Conservation (phyloP, 225 moss, liverwort and hornwort species). For the Neckera pumila region DNA sequence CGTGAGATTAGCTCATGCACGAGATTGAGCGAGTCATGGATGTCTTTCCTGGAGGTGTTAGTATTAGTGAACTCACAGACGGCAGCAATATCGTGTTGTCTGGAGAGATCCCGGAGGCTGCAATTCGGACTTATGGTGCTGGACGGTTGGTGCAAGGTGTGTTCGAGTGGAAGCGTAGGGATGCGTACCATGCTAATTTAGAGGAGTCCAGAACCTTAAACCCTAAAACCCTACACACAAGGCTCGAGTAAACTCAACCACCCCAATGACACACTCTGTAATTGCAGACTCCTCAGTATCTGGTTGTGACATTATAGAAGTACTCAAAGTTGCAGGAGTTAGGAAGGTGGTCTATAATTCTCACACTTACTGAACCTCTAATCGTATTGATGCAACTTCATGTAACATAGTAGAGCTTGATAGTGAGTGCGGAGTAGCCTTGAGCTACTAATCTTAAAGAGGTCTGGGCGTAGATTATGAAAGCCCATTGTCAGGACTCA, state of each 20-base stretch:
- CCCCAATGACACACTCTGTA: neutral
- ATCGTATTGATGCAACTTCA: neutral
- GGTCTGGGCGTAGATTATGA: neutral
- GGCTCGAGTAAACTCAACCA: neutral
- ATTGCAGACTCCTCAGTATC: neutral
- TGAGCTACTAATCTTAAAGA: neutral
- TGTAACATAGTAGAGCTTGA: neutral
- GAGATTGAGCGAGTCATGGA: neutral
- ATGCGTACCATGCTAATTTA: neutral
- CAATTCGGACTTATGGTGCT: neutral
- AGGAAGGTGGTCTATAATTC: neutral
- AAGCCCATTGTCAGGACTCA: neutral
- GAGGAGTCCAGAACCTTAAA: neutral
- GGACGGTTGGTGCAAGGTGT: neutral
- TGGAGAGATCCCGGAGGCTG: constrained; percentile 1
- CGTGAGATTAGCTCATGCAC: constrained; percentile 18
- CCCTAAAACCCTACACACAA: neutral
- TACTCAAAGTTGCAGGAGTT: neutral
- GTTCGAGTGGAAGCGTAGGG: constrained; percentile 10
- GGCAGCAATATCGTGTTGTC: constrained; percentile 32
- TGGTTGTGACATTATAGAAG: neutral
- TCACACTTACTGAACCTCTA: neutral
- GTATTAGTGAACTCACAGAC: constrained; percentile 21
- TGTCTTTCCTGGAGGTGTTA: neutral
- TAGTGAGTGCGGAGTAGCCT: neutral